Conservation (phyloP, 2,329 filamentous ascomycete species). For the Aspergillus novofumigatus region DNA sequence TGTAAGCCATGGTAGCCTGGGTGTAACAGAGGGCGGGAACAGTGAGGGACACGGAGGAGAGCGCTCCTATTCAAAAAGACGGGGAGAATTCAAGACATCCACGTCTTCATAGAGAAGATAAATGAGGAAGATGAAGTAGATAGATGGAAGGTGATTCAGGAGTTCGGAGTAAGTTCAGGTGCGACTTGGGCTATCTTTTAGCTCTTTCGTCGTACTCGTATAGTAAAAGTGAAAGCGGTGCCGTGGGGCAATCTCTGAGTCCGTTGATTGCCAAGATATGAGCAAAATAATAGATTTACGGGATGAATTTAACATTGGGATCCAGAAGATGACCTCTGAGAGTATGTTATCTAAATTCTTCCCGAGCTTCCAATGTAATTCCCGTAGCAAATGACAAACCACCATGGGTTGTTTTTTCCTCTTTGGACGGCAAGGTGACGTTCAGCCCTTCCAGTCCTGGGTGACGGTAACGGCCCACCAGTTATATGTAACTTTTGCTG, state of each 20-base stretch:
- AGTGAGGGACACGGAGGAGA: not conserved
- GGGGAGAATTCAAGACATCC: conserved; percentile 1
- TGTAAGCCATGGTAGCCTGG: conserved; percentile 75
- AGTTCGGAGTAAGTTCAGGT: not conserved
- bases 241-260: conserved; percentile 20
- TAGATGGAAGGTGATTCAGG: not conserved
- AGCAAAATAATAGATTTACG: not conserved
- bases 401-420: not conserved
- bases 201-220: not conserved
- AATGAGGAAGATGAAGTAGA: not conserved
- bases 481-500: not conserved
- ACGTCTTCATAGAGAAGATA: not conserved
- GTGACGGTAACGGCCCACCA: not conserved
- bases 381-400: not conserved
- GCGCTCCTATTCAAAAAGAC: not conserved
- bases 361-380: not conserved
- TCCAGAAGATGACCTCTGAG: not conserved
- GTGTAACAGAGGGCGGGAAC: conserved; percentile 18
- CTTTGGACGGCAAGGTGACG: not conserved
- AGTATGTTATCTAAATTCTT: not conserved
- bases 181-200: conserved; percentile 3
- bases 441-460: conserved; percentile 4
- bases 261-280: conserved; percentile 12
- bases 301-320: not conserved
- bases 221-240: conserved; percentile 15